Base-by-base conservation (phyloP, 2,329 filamentous ascomycete species). In the Penicillium nordicum region DNA sequence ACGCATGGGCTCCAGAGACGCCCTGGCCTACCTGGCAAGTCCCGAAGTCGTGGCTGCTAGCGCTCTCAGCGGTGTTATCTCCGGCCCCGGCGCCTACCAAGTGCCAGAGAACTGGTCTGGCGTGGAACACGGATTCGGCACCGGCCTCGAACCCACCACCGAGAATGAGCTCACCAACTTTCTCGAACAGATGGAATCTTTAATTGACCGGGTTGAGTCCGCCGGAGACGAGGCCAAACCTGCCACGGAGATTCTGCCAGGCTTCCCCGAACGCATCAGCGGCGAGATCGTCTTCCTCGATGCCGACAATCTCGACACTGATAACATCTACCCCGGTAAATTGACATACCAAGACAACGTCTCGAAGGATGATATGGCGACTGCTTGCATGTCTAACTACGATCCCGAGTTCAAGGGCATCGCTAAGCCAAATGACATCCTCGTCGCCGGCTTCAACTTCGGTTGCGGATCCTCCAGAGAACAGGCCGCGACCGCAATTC, bases 371-470 rank as follows among this genome's bases (percentile, higher is more conserved):
- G 85, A 85, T 55, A 97, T 97, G 93, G 90, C 91, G 0, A 79
- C 89, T 63, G 92, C 92, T 0, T 92, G 89, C 74, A 97, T 97
- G 92, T 83, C 88, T 71, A 97, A 97, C 80, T 97, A 96, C 76
- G 93, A 97, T 70, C 76, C 82, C 0, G 71, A 79, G 0, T 97
- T 97, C 71, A 73, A 80, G 10, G 72, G 76, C 1, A 79, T 87
- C 36, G 87, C 88, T 44, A 82, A 82, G 61, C 70, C 83, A 0
- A 86, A 85, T 47, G 92, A 97, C 67, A 90, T 97, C 53, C 82
- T 97, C 1, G 92, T 97, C 0, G 77, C 87, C 0, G 92, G 92
- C 32, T 94, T 87, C 79, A 96, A 95, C 78, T 96, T 97, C 69
- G 93, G 93, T 46, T 91, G 87, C 63, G 92, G 92, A 18, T 85